Conservation (phyloP, 139 green algal species). For the Yamagishiella unicocca region DNA sequence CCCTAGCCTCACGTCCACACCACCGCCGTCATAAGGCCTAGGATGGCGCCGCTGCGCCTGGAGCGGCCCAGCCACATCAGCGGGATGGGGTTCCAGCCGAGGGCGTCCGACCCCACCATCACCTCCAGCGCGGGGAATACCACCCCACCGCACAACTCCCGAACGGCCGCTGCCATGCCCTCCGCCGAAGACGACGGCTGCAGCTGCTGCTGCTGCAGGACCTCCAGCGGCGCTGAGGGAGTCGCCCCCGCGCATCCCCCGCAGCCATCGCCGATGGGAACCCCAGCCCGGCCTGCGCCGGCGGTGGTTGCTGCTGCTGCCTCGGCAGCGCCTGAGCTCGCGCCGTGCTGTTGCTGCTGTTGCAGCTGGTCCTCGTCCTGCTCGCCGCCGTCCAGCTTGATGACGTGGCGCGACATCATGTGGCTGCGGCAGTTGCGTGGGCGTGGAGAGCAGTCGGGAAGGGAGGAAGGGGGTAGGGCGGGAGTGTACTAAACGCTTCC, state of each 20-base stretch:
- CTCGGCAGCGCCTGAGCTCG: neutral
- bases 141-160: neutral
- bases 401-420: conserved; percentile 17
- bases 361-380: neutral
- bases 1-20: conserved; percentile 35
- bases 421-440: neutral
- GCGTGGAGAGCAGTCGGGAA: neutral
- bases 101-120: conserved; percentile 19
- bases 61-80: conserved; percentile 34
- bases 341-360: neutral
- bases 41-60: conserved; percentile 17
- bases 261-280: neutral
- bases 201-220: neutral
- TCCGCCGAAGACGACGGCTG: neutral
- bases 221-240: no score
- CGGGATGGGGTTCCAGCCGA: conserved; percentile 35
- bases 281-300: neutral
- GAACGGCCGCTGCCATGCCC: neutral
- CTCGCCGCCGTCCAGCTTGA: neutral
- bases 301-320: neutral
- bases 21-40: conserved; percentile 34
- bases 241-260: no score
- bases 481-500: no score
- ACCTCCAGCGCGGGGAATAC: conserved; percentile 3
- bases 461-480: no score